Evolutionary conservation across 2,329 filamentous ascomycete genomes (phyloP), one percentile per base, ranked within the genome.

Genomic region (Metarhizium brunneum): DNA sequence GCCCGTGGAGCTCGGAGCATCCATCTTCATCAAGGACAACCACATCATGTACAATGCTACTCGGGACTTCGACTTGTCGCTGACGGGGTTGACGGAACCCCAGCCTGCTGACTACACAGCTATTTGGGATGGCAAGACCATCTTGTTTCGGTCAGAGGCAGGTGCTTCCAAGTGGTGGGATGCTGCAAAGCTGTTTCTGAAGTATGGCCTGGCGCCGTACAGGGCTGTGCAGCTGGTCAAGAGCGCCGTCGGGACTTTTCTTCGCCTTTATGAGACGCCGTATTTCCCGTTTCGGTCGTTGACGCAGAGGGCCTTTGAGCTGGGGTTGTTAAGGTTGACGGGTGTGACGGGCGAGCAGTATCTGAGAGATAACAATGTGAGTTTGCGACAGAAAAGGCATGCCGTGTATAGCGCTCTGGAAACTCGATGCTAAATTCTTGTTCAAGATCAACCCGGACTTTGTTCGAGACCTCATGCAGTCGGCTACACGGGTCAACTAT

Each of bases 401-500:
- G 32, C 2, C 11, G 29, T 11, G 2, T 36, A 18, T 18, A 25
- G 32, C 18, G 51, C 16, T 40, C 30, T 20, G 8, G 18, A 35
- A 11, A 25, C 30, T 20, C 42, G 3, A 2, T 56, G 25, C 56
- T 59, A 50, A 62, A 42, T 13, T 10, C 25, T 13, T 4, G 6
- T 16, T 45, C 13, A 42, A 84, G 64, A 84, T 96, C 55, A 76
- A 80, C 29, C 73, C 77, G 0, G 67, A 75, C 0, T 97, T 95
- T 67, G 77, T 85, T 0, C 81, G 82, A 14, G 90, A 99, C 52
- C 83, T 99, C 50, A 83, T 97, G 30, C 92, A 97, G 71, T 90
- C 92, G 2, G 88, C 85, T 56, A 96, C 94, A 1, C 81, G 94
- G 20, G 92, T 96, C 60, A 97, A 97, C 70, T 99, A 96, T 71